Conservation (phyloP, 306 rosid species). For the Dryas alaskensis region DNA sequence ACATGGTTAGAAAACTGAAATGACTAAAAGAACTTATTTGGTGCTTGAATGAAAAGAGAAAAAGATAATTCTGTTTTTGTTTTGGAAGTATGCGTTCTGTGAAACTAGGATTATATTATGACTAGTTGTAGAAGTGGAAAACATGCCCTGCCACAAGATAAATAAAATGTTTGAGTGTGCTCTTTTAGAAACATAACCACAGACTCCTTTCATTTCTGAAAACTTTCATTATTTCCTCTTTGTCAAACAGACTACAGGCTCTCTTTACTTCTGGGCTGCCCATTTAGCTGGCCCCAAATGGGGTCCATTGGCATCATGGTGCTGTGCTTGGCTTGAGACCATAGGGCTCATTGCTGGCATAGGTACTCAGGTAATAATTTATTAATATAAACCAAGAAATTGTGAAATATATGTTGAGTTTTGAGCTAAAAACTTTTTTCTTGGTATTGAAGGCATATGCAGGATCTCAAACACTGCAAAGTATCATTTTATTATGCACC, state of each 20-base stretch:
- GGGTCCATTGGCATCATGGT: constrained; percentile 96
- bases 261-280: constrained; percentile 94
- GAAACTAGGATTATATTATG: background rate
- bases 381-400: background rate
- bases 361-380: constrained; percentile 68
- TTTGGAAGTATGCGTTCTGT: too few species aligned
- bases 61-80: background rate
- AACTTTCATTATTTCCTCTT: constrained; percentile 10
- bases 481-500: constrained; percentile 62
- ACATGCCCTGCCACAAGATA: background rate
- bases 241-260: constrained; percentile 71
- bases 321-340: constrained; percentile 91
- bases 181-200: background rate
- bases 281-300: constrained; percentile 88
- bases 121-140: background rate
- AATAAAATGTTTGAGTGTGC: background rate
- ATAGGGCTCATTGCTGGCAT: constrained; percentile 83
- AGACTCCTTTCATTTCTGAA: background rate
- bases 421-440: constrained; percentile 7
- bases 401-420: background rate
- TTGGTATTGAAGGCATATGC: constrained; percentile 72
- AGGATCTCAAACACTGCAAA: constrained; percentile 80
- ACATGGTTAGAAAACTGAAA: background rate
- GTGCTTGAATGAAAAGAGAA: background rate
- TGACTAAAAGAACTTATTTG: background rate